Evolutionary conservation across 2,329 filamentous ascomycete species (phyloP), one percentile per base, ranked within the genome.

Genomic region (Elsinoe ampelina): DNA sequence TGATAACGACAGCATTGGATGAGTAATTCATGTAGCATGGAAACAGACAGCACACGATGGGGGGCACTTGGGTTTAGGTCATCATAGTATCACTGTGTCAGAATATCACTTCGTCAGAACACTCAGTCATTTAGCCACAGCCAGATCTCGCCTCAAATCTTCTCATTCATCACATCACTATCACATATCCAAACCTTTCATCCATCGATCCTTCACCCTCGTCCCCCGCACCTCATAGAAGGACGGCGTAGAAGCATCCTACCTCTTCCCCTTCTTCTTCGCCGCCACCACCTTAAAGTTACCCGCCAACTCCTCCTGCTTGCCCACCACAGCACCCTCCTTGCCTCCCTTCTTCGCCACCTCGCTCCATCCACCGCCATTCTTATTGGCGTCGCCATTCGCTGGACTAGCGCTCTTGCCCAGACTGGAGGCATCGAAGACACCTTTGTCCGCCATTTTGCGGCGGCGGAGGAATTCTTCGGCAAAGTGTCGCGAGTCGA

Each of bases 381-480:
- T 65, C 12, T 66, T 65, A 55, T 68, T 71, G 61, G 70, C 75
- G 60, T 65, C 70, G 54, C 66, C 78, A 67, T 60, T 73, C 34
- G 75, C 78, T 2, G 82, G 79, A 56, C 74, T 80, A 35, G 75
- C 73, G 51, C 73, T 78, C 48, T 80, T 77, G 13, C 82, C 78
- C 1, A 62, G 62, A 32, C 63, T 58, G 32, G 59, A 58, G 56
- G 87, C 85, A 69, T 90, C 87, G 15, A 95, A 78, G 39, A 96
- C 81, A 38, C 93, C 93, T 75, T 91, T 93, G 64, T 97, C 92
- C 0, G 93, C 92, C 1, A 95, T 81, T 77, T 87, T 95, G 74
- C 91, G 92, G 65, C 92, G 90, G 34, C 91, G 87, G 58, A 97
- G 82, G 67, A 93, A 98, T 70, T 98, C 93, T 59, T 95, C 88